Evolutionary conservation across 2,329 filamentous ascomycete genomes (phyloP), one percentile per base, ranked within the genome.

Genomic region (Phyllosticta citriasiana): DNA sequence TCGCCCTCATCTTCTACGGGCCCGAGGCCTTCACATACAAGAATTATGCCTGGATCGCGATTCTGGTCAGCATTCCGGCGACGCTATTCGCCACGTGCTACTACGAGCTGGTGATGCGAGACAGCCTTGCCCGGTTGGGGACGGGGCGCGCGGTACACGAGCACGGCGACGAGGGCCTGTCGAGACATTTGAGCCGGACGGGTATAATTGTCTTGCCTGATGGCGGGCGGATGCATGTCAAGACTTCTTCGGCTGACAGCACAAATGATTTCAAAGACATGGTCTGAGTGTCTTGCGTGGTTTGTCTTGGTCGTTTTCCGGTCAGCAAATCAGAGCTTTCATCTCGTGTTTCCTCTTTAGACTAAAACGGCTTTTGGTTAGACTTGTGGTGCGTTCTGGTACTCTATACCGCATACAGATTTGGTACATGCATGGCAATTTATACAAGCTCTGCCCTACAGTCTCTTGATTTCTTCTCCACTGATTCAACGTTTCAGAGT

Each of bases 1-100:
- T 84, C 0, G 82, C 80, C 5, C 80, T 80, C 16, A 84, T 84
- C 63, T 84, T 84, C 70, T 82, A 76, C 64, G 80, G 80, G 56
- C 67, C 73, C 10, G 79, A 81, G 63, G 78, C 77, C 3, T 82
- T 82, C 66, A 70, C 70, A 9, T 76, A 74, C 69, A 65, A 76
- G 47, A 70, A 70, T 26, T 84, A 83, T 66, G 71, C 76, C 3
- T 80, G 80, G 69, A 84, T 84, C 55, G 72, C 76, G 1, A 78
- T 84, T 50, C 70, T 84, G 6, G 80, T 82, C 63, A 84, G 83
- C 64, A 71, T 85, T 3, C 82, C 82, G 0, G 82, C 82, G 0
- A 84, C 82, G 2, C 66, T 85, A 1, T 79, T 83, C 60, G 80
- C 80, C 0, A 83, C 80, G 0, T 73, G 69, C 0, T 81, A 80